Conservation (phyloP, 2,329 filamentous ascomycete species). For the Monosporascus sp. region DNA sequence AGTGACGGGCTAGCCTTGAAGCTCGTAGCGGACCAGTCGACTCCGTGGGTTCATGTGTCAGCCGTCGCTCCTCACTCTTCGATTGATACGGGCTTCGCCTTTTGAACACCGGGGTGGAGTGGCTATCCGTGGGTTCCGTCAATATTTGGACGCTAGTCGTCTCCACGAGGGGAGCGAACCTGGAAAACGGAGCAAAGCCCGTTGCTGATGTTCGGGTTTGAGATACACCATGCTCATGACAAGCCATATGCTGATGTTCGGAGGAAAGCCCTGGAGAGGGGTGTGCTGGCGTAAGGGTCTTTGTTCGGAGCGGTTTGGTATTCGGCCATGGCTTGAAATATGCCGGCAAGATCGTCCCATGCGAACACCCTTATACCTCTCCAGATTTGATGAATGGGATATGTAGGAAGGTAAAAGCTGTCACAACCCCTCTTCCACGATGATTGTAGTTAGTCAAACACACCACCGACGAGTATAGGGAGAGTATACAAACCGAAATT, state of each 20-base stretch:
- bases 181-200: conserved; percentile 23
- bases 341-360: conserved; percentile 18
- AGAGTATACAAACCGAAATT: conserved; percentile 20
- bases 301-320: conserved; percentile 22
- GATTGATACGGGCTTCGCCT: conserved; percentile 4
- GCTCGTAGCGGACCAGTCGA: conserved; percentile 24
- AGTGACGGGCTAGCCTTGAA: conserved; percentile 20
- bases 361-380: conserved; percentile 20
- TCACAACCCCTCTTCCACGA: conserved; percentile 11
- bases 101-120: conserved; percentile 14
- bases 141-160: conserved; percentile 18
- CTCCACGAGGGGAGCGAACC: conserved; percentile 20
- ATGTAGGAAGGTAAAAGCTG: conserved; percentile 20
- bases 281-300: conserved; percentile 27
- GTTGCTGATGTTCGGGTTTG: conserved; percentile 19
- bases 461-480: not conserved
- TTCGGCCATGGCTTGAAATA: conserved; percentile 20
- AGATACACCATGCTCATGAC: conserved; percentile 25
- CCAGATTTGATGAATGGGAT: conserved; percentile 21
- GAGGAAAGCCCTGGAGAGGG: conserved; percentile 23
- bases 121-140: conserved; percentile 14
- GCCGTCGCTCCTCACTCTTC: not conserved
- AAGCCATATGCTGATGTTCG: conserved; percentile 20
- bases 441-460: conserved; percentile 13
- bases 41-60: conserved; percentile 4